A percentile compares a stretch with the other conserved stretches of the same genome.
Evolutionary conservation across 257 asterid species (phyloP).

Genomic region (Solanum etuberosum): DNA sequence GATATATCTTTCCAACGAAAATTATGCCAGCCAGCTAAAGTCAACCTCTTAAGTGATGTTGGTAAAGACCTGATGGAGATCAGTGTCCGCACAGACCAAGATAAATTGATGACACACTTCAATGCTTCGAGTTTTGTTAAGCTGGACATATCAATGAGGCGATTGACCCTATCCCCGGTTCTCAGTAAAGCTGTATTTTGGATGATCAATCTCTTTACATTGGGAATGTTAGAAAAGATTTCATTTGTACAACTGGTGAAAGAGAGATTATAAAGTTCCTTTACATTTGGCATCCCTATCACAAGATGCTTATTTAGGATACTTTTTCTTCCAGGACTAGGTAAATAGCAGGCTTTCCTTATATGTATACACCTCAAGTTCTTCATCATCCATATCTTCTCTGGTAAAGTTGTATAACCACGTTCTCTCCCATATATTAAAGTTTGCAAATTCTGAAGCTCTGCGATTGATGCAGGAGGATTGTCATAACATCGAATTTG

Average conservation of each 20-base stretch:
- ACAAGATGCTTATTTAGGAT: background rate
- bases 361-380: too few species aligned
- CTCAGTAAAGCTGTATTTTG: background rate
- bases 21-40: background rate
- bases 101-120: background rate
- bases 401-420: too few species aligned
- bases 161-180: background rate
- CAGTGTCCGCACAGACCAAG: background rate
- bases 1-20: background rate
- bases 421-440: too few species aligned
- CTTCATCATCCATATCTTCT: too few species aligned
- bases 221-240: background rate
- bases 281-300: background rate
- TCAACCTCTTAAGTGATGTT: background rate
- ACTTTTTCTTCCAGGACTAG: background rate
- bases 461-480: background rate
- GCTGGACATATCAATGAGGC: background rate
- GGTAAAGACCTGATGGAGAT: background rate
- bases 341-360: fast-evolving
- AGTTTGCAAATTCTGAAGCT: too few species aligned
- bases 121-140: background rate
- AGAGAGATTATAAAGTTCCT: background rate
- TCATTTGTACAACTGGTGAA: background rate
- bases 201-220: background rate
- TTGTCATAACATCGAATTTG: background rate